A percentile compares a stretch with the other conserved stretches of the same genome.
These are phyloP conservation scores for Ambrosia artemisiifolia DNA, from an alignment of 129 eudicot genomes.

Conservation along the genomic window DNA sequence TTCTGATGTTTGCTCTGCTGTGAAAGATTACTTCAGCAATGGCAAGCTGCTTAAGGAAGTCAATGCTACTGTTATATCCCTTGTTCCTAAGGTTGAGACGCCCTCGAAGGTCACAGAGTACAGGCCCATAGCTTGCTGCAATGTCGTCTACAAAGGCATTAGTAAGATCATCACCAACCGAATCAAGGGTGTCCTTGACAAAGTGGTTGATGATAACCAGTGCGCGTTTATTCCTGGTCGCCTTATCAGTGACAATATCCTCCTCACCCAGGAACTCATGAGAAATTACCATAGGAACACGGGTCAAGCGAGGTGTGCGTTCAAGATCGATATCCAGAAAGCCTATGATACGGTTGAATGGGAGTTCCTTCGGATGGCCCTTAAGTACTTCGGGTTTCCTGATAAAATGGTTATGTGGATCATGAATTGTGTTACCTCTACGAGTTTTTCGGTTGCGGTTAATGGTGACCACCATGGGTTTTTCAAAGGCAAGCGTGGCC, in stretches of 20 bases:
- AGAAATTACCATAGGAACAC: not conserved
- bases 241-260: not conserved
- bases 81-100: not conserved
- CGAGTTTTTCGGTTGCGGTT: not conserved
- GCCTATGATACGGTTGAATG: not conserved
- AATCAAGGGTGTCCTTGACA: too few relatives aligned
- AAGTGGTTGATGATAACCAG: too few relatives aligned
- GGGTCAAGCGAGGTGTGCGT: not conserved
- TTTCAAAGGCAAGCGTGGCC: not conserved
- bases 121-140: not conserved
- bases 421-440: not conserved
- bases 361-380: too few relatives aligned
- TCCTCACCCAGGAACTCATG: not conserved
- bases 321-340: not conserved
- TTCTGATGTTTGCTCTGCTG: not conserved
- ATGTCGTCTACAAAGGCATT: not conserved
- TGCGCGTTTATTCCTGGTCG: too few relatives aligned
- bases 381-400: not conserved
- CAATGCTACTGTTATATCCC: not conserved
- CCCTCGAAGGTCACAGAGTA: not conserved
- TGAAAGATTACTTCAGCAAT: not conserved
- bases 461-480: not conserved
- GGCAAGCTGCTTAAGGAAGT: not conserved
- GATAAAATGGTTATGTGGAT: not conserved
- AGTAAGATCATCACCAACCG: not conserved